phyloP scores from a whole-genome alignment of 352 stramenopile genomes.

The Globisporangium heterothallicum region DNA sequence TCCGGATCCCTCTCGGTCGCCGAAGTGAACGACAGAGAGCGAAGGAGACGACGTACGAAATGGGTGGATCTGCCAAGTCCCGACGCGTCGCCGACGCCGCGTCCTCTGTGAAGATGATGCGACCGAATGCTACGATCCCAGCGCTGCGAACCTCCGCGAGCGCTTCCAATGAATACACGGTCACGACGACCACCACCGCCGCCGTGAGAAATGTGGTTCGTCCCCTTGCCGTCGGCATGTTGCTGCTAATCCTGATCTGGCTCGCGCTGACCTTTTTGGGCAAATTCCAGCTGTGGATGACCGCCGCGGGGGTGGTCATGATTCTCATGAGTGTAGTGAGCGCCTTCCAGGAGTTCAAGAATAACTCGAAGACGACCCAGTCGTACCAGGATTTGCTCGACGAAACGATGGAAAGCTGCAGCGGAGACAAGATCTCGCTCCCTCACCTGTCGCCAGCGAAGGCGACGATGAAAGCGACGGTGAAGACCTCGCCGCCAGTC shows the following conservation, averaged over 20 bases:
- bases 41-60: no score
- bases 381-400: conserved; percentile 56
- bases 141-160: conserved; percentile 14
- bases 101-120: conserved; percentile 4
- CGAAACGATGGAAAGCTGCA: conserved; percentile 49
- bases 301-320: conserved; percentile 49
- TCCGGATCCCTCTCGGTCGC: no score
- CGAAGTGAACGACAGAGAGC: no score
- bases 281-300: conserved; percentile 68
- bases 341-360: conserved; percentile 58
- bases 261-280: conserved; percentile 44
- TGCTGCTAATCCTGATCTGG: conserved; percentile 37
- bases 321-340: conserved; percentile 52
- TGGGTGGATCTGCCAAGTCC: conserved; percentile 6
- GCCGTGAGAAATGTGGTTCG: conserved; percentile 18
- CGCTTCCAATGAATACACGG: conserved; percentile 17
- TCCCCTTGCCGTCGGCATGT: conserved; percentile 18
- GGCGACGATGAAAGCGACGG: conserved; percentile 5
- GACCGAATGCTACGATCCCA: neutral
- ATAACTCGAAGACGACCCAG: conserved; percentile 24
- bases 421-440: conserved; percentile 41
- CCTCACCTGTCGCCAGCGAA: conserved; percentile 37
- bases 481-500: conserved; percentile 13
- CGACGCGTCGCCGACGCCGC: conserved; percentile 6
- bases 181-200: conserved; percentile 1